Percentiles rank a stretch among this genome's conserved stretches.
Evolutionary conservation across 2,329 filamentous ascomycete genomes (phyloP).

Genomic region (Emmonsiellopsis sp.): DNA sequence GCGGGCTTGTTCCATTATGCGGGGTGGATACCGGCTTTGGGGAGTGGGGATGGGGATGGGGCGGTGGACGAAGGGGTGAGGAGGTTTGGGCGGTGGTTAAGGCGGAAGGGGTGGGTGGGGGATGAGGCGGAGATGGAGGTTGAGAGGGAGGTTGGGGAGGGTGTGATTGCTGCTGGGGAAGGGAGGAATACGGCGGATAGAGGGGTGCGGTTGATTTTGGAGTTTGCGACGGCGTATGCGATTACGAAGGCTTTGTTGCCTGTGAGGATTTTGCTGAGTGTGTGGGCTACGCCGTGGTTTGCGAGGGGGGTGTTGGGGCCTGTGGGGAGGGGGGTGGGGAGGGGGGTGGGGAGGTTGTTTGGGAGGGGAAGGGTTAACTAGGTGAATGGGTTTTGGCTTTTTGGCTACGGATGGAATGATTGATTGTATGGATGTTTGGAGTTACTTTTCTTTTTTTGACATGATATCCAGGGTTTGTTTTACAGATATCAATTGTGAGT

Average conservation of each 20-base stretch:
- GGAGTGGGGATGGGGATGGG: conserved; percentile 15
- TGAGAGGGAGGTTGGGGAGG: conserved; percentile 28
- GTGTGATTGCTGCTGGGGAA: conserved; percentile 18
- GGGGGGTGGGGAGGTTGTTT: conserved; percentile 31
- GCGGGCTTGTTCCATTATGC: conserved; percentile 73
- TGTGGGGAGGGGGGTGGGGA: conserved; percentile 30
- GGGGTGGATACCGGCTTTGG: conserved; percentile 57
- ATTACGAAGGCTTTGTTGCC: conserved; percentile 81
- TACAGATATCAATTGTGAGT: not conserved
- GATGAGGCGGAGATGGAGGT: conserved; percentile 36
- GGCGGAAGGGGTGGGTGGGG: conserved; percentile 69
- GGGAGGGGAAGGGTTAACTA: conserved; percentile 15
- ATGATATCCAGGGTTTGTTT: too few species aligned
- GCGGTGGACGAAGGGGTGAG: conserved; percentile 54
- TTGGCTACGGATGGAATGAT: not conserved
- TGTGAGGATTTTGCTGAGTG: conserved; percentile 63
- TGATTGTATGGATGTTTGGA: not conserved
- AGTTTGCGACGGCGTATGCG: conserved; percentile 81
- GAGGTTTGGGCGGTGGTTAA: conserved; percentile 69
- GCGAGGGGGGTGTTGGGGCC: conserved; percentile 55
- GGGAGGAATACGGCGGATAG: conserved; percentile 17
- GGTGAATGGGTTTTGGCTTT: conserved; percentile 4
- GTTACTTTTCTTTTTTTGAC: too few species aligned
- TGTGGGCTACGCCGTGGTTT: conserved; percentile 92
- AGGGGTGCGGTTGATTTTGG: conserved; percentile 49